Evolutionary conservation across 225 moss, liverwort and hornwort species (phyloP).

Genomic region (Physcomitrium patens): DNA sequence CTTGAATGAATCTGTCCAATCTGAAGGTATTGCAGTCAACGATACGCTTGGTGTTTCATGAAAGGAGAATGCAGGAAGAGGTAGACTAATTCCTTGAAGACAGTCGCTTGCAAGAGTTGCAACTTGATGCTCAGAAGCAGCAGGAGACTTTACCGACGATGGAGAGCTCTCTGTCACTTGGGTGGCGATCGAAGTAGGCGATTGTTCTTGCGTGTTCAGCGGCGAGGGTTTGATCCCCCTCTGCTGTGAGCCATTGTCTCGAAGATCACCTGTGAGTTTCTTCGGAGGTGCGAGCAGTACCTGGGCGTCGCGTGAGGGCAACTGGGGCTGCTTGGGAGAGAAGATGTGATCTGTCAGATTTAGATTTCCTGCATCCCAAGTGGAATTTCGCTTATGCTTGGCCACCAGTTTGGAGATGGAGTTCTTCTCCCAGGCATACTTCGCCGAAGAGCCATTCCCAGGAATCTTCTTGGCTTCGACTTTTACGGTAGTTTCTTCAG

Average conservation of each 20-base stretch:
- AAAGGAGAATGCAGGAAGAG: conserved; percentile 12
- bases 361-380: conserved; percentile 52
- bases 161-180: conserved; percentile 19
- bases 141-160: conserved; percentile 8
- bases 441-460: conserved; percentile 35
- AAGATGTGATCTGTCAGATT: conserved; percentile 39
- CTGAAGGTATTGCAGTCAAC: conserved; percentile 33
- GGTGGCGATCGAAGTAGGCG: background rate
- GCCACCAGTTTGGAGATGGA: conserved; percentile 27
- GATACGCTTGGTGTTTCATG: conserved; percentile 28
- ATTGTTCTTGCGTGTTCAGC: background rate
- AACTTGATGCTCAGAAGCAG: conserved; percentile 14
- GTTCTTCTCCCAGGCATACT: conserved; percentile 32
- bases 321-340: conserved; percentile 47
- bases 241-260: conserved; percentile 25
- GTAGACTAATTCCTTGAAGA: conserved; percentile 4
- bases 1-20: background rate
- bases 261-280: conserved; percentile 27
- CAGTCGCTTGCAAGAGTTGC: background rate
- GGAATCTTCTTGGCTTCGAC: conserved; percentile 31
- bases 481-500: conserved; percentile 19
- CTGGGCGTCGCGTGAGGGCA: conserved; percentile 45
- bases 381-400: conserved; percentile 51
- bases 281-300: conserved; percentile 53
- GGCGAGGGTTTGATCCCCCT: conserved; percentile 7